A percentile compares a stretch with the other conserved stretches of the same genome.
Evolutionary conservation across 306 rosid species (phyloP).

Genomic region (Prunus armeniaca): DNA sequence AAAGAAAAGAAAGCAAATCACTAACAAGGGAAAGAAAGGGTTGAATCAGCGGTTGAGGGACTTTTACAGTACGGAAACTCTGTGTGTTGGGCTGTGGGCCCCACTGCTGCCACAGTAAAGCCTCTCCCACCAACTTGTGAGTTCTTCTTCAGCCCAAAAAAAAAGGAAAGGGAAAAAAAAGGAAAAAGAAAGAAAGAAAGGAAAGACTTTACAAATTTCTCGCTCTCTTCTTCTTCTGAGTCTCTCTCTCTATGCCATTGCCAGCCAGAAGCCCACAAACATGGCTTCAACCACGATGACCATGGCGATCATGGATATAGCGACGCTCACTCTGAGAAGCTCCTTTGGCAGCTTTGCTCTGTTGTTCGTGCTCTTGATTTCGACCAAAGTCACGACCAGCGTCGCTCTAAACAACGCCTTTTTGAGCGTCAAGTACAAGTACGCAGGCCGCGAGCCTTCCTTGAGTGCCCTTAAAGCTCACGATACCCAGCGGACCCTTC

Average conservation of each 20-base stretch:
- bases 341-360: background rate
- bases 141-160: background rate
- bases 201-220: background rate
- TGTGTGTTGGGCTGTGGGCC: background rate
- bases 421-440: slow-evolving; percentile 78
- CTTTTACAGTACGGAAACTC: background rate
- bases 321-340: background rate
- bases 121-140: background rate
- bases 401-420: slow-evolving; percentile 53
- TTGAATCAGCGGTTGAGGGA: background rate
- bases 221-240: background rate
- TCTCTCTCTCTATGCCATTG: background rate
- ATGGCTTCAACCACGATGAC: slow-evolving; percentile 1
- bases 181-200: too few relatives aligned
- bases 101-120: background rate
- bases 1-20: background rate
- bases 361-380: slow-evolving; percentile 23
- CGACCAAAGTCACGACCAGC: background rate
- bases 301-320: background rate
- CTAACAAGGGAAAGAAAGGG: background rate
- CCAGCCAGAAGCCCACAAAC: background rate
- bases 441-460: slow-evolving; percentile 65
- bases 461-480: slow-evolving; percentile 74
- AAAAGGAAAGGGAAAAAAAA: accelerated
- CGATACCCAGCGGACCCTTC: slow-evolving; percentile 77